Evolutionary conservation across 257 asterid species (phyloP).

Genomic region (Solanum rostratum): DNA sequence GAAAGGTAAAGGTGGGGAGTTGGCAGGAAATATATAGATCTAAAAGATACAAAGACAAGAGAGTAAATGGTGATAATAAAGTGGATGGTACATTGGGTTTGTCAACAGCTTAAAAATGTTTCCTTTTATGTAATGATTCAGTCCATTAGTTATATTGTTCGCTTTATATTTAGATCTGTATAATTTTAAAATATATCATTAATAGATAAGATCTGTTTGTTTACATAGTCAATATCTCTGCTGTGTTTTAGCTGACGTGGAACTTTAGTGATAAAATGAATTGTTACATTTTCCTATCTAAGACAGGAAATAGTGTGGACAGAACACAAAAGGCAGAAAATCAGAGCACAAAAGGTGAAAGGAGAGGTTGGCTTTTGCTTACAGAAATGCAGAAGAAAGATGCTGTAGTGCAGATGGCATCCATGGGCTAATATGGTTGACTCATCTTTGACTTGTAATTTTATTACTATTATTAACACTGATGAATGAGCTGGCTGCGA

Average conservation of each 20-base stretch:
- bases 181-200: rapidly evolving
- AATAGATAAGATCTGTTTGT: no score
- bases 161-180: rapidly evolving
- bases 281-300: no score
- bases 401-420: background rate
- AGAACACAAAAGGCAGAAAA: background rate
- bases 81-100: conserved; percentile 1
- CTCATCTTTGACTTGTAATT: conserved; percentile 19
- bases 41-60: background rate
- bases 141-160: no score
- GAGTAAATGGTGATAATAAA: conserved; percentile 6
- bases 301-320: background rate
- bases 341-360: background rate
- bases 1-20: background rate
- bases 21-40: background rate
- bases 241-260: no score
- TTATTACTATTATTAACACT: background rate
- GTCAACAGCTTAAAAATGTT: background rate
- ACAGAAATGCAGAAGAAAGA: background rate
- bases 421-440: conserved; percentile 8
- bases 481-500: conserved; percentile 13
- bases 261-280: no score
- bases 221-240: no score
- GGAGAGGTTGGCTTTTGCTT: background rate
- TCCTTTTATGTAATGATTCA: no score